Evolutionary conservation across 176 grass and related monocot genomes (phyloP).

Genomic region (Saccharum spontaneum): DNA sequence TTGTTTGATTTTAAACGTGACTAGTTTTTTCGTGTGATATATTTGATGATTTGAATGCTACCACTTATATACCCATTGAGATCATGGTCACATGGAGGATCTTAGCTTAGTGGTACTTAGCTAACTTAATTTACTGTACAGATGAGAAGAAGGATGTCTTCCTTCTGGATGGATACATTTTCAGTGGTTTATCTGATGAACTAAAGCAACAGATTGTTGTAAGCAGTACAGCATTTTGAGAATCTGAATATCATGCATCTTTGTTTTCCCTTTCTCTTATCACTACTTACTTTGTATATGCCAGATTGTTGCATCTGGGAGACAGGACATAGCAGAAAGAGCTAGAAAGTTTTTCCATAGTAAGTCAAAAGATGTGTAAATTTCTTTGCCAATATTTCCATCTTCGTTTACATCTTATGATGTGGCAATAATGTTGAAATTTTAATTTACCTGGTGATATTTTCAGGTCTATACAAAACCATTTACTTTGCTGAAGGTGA

Average conservation of each 20-base stretch:
- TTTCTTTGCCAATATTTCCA: slow-evolving; percentile 13
- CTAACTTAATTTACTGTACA: slow-evolving; percentile 35
- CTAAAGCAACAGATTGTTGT: slow-evolving; percentile 69
- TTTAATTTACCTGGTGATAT: slow-evolving; percentile 30
- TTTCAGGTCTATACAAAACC: slow-evolving; percentile 65
- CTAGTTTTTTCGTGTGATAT: neutral
- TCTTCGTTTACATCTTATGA: slow-evolving; percentile 12
- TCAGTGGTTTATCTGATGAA: slow-evolving; percentile 64
- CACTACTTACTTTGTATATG: slow-evolving; percentile 18
- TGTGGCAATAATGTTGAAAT: slow-evolving; percentile 21
- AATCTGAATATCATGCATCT: neutral
- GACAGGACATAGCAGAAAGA: slow-evolving; percentile 48
- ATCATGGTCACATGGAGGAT: neutral
- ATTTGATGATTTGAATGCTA: neutral
- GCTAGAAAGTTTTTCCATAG: slow-evolving; percentile 59
- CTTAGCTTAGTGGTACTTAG: neutral
- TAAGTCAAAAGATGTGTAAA: slow-evolving; percentile 32
- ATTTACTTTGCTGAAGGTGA: slow-evolving; percentile 73
- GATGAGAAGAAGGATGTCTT: slow-evolving; percentile 47
- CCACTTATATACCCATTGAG: neutral
- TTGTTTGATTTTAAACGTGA: neutral
- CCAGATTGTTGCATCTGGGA: slow-evolving; percentile 84
- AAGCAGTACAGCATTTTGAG: slow-evolving; percentile 33
- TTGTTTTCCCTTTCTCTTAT: slow-evolving; percentile 24
- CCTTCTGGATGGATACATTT: slow-evolving; percentile 74